Percentiles rank a stretch among this genome's conserved stretches.
Conservation (phyloP, 208 protist genomes). For the Lotmaria passim region DNA sequence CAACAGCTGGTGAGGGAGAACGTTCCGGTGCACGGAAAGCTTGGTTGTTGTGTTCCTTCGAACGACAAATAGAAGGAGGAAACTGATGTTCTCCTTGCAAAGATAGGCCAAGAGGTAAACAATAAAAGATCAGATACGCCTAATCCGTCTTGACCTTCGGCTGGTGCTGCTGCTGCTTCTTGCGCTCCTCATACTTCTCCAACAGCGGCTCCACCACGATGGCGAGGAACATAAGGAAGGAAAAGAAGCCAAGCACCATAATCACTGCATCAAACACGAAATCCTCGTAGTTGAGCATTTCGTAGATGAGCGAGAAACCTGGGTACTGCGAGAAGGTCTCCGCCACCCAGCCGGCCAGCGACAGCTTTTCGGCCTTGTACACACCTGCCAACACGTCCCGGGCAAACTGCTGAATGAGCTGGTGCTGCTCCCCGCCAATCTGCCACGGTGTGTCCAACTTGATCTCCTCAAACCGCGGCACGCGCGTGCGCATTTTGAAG, state of each 20-base stretch:
- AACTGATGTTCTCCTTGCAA: too few species aligned
- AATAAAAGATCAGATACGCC: too few species aligned
- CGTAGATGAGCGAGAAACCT: slow-evolving; percentile 53
- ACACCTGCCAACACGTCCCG: slow-evolving; percentile 54
- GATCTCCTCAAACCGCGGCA: slow-evolving; percentile 67
- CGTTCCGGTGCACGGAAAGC: too few species aligned
- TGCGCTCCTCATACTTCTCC: slow-evolving; percentile 35
- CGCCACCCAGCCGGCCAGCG: slow-evolving; percentile 52
- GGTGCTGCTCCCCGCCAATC: slow-evolving; percentile 62
- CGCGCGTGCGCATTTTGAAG: slow-evolving; percentile 63
- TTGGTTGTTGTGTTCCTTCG: background rate
- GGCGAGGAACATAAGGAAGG: slow-evolving; percentile 62
- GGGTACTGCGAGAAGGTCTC: slow-evolving; percentile 66
- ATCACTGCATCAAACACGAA: slow-evolving; percentile 65
- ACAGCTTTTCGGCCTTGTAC: slow-evolving; percentile 66
- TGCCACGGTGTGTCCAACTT: slow-evolving; percentile 70
- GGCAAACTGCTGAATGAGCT: slow-evolving; percentile 60
- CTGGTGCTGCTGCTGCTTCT: slow-evolving; percentile 27
- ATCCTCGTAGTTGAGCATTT: slow-evolving; percentile 71
- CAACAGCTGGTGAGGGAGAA: too few species aligned
- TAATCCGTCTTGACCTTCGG: slow-evolving; percentile 49
- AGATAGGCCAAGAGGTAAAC: background rate
- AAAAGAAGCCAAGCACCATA: slow-evolving; percentile 63
- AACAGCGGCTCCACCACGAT: slow-evolving; percentile 69
- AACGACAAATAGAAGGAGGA: too few species aligned